A percentile compares a stretch with the other conserved stretches of the same genome.
These are phyloP conservation scores for Yamadazyma epiphylla DNA, from an alignment of 1,139 yeast species.

Conservation along the genomic window DNA sequence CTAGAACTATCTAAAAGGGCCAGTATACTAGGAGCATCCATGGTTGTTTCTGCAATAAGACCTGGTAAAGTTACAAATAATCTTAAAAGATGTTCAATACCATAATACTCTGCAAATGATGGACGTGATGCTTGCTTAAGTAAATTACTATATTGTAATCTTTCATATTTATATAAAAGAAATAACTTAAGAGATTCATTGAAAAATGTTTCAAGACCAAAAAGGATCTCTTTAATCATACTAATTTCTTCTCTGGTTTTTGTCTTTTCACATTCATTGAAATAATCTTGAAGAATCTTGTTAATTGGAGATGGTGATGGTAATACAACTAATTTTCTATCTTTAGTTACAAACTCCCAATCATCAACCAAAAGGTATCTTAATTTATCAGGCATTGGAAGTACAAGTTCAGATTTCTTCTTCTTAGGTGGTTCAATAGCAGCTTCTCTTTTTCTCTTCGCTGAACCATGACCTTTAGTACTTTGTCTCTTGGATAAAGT, in stretches of 20 bases:
- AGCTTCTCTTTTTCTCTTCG: conserved; percentile 6
- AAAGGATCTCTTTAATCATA: conserved; percentile 60
- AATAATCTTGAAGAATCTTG: conserved; percentile 44
- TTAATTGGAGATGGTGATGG: conserved; percentile 56
- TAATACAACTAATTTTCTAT: conserved; percentile 60
- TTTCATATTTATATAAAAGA: conserved; percentile 77
- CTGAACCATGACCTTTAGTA: no score
- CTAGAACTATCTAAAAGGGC: conserved; percentile 42
- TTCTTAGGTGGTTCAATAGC: conserved; percentile 6
- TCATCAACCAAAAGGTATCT: conserved; percentile 80
- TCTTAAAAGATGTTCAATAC: conserved; percentile 74
- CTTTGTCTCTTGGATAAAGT: no score
- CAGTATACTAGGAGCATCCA: conserved; percentile 74
- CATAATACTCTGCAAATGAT: conserved; percentile 50
- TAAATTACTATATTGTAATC: conserved; percentile 71
- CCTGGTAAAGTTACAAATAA: conserved; percentile 78
- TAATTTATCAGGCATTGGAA: conserved; percentile 57
- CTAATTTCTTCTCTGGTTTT: conserved; percentile 35
- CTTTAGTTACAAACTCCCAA: conserved; percentile 88
- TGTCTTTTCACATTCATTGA: conserved; percentile 34
- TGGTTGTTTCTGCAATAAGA: conserved; percentile 67
- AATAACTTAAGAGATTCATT: conserved; percentile 70
- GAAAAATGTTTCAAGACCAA: conserved; percentile 74
- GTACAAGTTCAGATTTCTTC: conserved; percentile 12
- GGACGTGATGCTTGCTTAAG: conserved; percentile 22